These are phyloP conservation scores for Ascochyta pisi DNA, from an alignment of 2,329 filamentous ascomycete species.

Conservation along the genomic window DNA sequence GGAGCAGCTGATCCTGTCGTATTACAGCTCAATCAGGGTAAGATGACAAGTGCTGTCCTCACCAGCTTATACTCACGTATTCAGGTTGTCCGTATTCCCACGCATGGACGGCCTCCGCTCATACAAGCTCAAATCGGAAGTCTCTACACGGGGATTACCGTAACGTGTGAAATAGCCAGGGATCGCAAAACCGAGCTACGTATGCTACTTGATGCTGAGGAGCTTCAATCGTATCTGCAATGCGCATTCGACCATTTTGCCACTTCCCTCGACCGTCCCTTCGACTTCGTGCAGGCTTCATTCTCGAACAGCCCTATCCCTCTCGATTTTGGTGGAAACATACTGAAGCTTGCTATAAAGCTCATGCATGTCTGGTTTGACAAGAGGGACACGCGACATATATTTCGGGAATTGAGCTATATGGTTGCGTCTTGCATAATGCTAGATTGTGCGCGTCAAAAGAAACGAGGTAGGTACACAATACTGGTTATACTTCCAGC, in stretches of 20 bases:
- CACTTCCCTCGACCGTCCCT: slow-evolving; percentile 40
- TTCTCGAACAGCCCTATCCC: slow-evolving; percentile 57
- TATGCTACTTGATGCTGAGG: slow-evolving; percentile 57
- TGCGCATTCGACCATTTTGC: slow-evolving; percentile 60
- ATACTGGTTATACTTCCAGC: too few relatives aligned
- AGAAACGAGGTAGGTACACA: slow-evolving; percentile 23
- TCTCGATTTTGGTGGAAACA: slow-evolving; percentile 58
- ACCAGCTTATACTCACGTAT: too few relatives aligned
- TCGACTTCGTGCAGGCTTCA: slow-evolving; percentile 56
- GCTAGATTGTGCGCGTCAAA: slow-evolving; percentile 54
- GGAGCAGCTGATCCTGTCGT: too few relatives aligned
- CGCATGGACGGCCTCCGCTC: too few relatives aligned
- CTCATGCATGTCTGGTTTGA: slow-evolving; percentile 34
- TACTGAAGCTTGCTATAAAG: slow-evolving; percentile 55
- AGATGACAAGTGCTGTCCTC: slow-evolving; percentile 23
- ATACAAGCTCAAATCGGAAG: too few relatives aligned
- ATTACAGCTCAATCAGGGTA: too few relatives aligned
- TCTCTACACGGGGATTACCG: slow-evolving; percentile 19
- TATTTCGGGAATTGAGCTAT: slow-evolving; percentile 55
- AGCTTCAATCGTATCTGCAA: slow-evolving; percentile 58
- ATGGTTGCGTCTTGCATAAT: slow-evolving; percentile 62
- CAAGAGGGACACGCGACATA: slow-evolving; percentile 22
- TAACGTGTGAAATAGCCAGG: slow-evolving; percentile 39
- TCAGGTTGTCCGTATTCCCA: too few relatives aligned
- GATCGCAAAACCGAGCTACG: slow-evolving; percentile 39